Evolutionary conservation across 139 green algal species (phyloP), one percentile per base, ranked within the genome.

Genomic region (Mychonastes homosphaera): DNA sequence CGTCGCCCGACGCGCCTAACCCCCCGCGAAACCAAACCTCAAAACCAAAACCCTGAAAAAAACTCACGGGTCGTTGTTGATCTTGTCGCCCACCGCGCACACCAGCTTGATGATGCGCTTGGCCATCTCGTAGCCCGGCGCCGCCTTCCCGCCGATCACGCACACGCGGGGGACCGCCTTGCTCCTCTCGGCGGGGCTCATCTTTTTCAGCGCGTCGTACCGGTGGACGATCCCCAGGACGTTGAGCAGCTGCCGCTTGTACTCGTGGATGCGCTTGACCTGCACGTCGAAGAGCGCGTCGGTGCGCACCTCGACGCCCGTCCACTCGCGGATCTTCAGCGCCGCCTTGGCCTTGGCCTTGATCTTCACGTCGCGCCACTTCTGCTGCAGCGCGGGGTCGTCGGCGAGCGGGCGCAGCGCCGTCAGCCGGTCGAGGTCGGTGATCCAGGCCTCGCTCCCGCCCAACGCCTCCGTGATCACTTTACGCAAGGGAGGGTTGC

Each of bases 1-100:
- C n/a, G n/a, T n/a, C n/a, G n/a, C n/a, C n/a, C n/a, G n/a, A n/a
- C n/a, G n/a, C n/a, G n/a, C n/a, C n/a, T n/a, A n/a, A n/a, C n/a
- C n/a, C n/a, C n/a, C n/a, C n/a, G n/a, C n/a, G n/a, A n/a, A n/a
- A n/a, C n/a, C n/a, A n/a, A n/a, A n/a, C n/a, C n/a, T n/a, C n/a
- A n/a, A n/a, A n/a, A n/a, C n/a, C n/a, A n/a, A n/a, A n/a, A n/a
- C n/a, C n/a, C n/a, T n/a, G n/a, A n/a, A n/a, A n/a, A n/a, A n/a
- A n/a, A n/a, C n/a, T n/a, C n/a, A n/a, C n/a, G n/a, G n/a, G n/a
- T 99, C 93, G 63, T 71, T 76, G 87, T 99, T 99, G 63, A 99
- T 79, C 33, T 76, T 84, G 45, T 85, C 76, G 16, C 67, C 73
- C 1, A 91, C 70, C 4, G 85, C 83, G 57, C 64, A 75, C 16